phyloP scores from a whole-genome alignment of 768 basidiomycete genomes.

The Mycena metata region DNA sequence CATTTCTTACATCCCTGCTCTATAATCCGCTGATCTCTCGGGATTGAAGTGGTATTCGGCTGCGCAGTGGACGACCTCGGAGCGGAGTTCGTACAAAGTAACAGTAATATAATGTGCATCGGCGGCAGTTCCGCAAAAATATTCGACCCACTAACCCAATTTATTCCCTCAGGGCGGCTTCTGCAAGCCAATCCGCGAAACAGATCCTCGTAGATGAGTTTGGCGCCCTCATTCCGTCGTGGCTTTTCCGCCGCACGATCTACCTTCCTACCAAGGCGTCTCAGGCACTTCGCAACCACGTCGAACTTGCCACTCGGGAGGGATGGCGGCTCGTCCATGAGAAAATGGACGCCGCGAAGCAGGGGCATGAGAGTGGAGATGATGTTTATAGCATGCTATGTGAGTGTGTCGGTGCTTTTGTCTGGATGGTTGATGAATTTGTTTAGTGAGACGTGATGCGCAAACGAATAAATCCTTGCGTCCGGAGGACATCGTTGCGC shows the following conservation, averaged over 20 bases:
- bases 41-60: conserved; percentile 32
- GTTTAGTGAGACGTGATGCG: conserved; percentile 24
- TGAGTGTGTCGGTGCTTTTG: conserved; percentile 17
- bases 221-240: conserved; percentile 20
- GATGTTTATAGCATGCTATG: conserved; percentile 29
- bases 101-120: conserved; percentile 26
- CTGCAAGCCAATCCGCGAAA: conserved; percentile 25
- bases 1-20: conserved; percentile 15
- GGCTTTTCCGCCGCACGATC: conserved; percentile 26
- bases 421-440: conserved; percentile 21
- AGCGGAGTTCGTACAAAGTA: conserved; percentile 28
- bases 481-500: conserved; percentile 30
- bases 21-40: conserved; percentile 22
- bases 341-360: conserved; percentile 27
- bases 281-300: conserved; percentile 23
- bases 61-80: conserved; percentile 24
- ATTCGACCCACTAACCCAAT: conserved; percentile 18
- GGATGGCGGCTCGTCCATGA: conserved; percentile 27
- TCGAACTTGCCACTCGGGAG: conserved; percentile 24
- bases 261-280: conserved; percentile 26
- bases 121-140: conserved; percentile 20
- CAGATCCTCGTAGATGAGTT: conserved; percentile 26
- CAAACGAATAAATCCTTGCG: conserved; percentile 24
- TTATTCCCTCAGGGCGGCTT: conserved; percentile 21
- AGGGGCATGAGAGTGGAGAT: conserved; percentile 25